Percentiles rank a stretch among this genome's conserved stretches.
Conservation (phyloP, 495 filamentous ascomycete genomes). For the Trichoderma parareesei region DNA sequence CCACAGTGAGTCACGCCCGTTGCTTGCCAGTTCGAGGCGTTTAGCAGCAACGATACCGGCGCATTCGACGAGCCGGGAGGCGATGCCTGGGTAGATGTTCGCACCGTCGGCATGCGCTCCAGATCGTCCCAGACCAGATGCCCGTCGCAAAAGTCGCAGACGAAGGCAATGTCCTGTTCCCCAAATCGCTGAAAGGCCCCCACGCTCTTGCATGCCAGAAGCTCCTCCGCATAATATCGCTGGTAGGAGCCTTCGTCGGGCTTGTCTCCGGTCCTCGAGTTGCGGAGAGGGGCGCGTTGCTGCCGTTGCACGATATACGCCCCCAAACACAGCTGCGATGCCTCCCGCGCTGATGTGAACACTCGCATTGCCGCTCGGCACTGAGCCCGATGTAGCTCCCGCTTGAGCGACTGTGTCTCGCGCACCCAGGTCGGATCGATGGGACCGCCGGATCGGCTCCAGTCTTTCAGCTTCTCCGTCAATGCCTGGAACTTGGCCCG, state of each 20-base stretch:
- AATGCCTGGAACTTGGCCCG: constrained; percentile 30
- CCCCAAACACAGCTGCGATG: constrained; percentile 31
- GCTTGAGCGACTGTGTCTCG: constrained; percentile 30
- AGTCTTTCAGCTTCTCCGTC: constrained; percentile 33
- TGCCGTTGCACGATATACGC: constrained; percentile 35
- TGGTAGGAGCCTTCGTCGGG: constrained; percentile 16
- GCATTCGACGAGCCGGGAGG: constrained; percentile 19
- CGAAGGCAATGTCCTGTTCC: constrained; percentile 37
- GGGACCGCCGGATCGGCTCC: constrained; percentile 35
- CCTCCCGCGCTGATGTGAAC: constrained; percentile 29
- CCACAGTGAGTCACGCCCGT: constrained; percentile 17
- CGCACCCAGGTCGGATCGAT: constrained; percentile 37
- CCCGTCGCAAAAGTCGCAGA: constrained; percentile 44
- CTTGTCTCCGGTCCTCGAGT: constrained; percentile 11
- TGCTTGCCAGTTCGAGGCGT: constrained; percentile 19
- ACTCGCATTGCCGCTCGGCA: constrained; percentile 40
- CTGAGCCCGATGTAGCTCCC: constrained; percentile 38
- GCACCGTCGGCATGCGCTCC: constrained; percentile 29
- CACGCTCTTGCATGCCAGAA: constrained; percentile 32
- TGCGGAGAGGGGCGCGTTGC: constrained; percentile 19
- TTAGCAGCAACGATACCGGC: constrained; percentile 20
- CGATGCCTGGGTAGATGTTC: constrained; percentile 18
- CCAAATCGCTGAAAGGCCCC: constrained; percentile 35
- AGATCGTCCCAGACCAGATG: constrained; percentile 40
- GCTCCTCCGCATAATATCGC: constrained; percentile 25